These are phyloP conservation scores for Russula lepida DNA, from an alignment of 768 basidiomycete species.

Conservation along the genomic window DNA sequence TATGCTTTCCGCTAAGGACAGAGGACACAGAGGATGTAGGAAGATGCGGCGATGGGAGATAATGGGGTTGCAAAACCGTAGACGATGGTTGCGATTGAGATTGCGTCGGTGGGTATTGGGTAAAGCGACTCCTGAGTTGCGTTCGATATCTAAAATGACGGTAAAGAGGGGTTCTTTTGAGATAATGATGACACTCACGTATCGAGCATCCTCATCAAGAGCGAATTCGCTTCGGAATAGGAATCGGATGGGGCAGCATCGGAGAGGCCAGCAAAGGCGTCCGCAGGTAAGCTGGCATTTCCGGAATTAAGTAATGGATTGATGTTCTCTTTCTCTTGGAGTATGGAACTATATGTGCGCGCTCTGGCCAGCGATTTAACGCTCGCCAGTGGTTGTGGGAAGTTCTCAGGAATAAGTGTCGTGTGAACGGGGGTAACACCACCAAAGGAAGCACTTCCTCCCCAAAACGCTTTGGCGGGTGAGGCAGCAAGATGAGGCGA, in stretches of 20 bases:
- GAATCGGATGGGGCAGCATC: slow-evolving; percentile 51
- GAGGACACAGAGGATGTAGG: slow-evolving; percentile 24
- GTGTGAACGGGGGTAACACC: slow-evolving; percentile 82
- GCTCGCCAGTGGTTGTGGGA: slow-evolving; percentile 9
- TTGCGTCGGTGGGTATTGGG: slow-evolving; percentile 43
- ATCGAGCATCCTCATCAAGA: slow-evolving; percentile 82
- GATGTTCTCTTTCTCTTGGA: slow-evolving; percentile 77
- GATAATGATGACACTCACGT: slow-evolving; percentile 40
- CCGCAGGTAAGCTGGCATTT: slow-evolving; percentile 28
- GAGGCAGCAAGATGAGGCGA: slow-evolving; percentile 42
- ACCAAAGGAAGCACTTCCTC: slow-evolving; percentile 50
- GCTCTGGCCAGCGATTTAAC: slow-evolving; percentile 17
- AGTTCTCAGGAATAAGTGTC: slow-evolving; percentile 62
- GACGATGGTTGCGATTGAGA: slow-evolving; percentile 31
- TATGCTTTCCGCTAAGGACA: slow-evolving; percentile 40
- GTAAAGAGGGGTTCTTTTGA: slow-evolving; percentile 8
- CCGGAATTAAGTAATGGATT: slow-evolving; percentile 58
- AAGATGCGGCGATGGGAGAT: slow-evolving; percentile 27
- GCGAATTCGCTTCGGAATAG: slow-evolving; percentile 70
- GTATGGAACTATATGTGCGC: slow-evolving; percentile 24
- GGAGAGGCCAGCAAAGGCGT: slow-evolving; percentile 22
- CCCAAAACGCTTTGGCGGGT: slow-evolving; percentile 61
- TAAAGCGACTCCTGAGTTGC: slow-evolving; percentile 90
- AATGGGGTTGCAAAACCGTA: slow-evolving; percentile 30
- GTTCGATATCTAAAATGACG: slow-evolving; percentile 51